phyloP scores from a whole-genome alignment of 176 grass and related monocot genomes.

The Pharus latifolius region DNA sequence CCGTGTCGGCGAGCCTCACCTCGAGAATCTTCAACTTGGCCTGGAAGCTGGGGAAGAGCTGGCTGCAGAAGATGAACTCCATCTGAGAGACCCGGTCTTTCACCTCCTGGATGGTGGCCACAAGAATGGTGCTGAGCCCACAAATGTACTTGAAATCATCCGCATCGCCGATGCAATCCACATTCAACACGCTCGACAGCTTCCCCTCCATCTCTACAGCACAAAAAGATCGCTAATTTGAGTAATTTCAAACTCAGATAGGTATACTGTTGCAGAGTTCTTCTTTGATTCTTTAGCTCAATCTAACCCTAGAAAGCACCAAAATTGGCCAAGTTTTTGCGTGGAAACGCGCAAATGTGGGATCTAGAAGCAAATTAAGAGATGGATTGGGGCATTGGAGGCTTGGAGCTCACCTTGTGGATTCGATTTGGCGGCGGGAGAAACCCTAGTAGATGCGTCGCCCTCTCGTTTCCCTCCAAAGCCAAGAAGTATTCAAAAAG shows the following conservation, averaged over 20 bases:
- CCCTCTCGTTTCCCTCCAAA: not conserved
- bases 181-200: not conserved
- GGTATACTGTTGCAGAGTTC: not conserved
- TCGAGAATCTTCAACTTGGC: constrained; percentile 36
- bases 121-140: constrained; percentile 77
- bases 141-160: constrained; percentile 65
- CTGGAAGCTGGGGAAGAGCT: constrained; percentile 81
- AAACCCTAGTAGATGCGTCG: not conserved
- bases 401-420: not conserved
- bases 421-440: not conserved
- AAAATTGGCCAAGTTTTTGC: not conserved
- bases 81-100: constrained; percentile 88
- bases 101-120: constrained; percentile 84
- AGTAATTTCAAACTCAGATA: not conserved
- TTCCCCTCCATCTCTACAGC: constrained; percentile 17
- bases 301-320: constrained; percentile 20
- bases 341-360: not conserved
- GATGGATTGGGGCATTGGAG: not conserved
- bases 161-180: not conserved
- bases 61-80: constrained; percentile 81
- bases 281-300: no score
- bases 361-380: not conserved
- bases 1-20: constrained; percentile 4
- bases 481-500: not conserved
- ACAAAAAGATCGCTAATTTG: no score